Evolutionary conservation across 1,284 basidiomycete genomes (phyloP).

Genomic region (Trametes sp.): DNA sequence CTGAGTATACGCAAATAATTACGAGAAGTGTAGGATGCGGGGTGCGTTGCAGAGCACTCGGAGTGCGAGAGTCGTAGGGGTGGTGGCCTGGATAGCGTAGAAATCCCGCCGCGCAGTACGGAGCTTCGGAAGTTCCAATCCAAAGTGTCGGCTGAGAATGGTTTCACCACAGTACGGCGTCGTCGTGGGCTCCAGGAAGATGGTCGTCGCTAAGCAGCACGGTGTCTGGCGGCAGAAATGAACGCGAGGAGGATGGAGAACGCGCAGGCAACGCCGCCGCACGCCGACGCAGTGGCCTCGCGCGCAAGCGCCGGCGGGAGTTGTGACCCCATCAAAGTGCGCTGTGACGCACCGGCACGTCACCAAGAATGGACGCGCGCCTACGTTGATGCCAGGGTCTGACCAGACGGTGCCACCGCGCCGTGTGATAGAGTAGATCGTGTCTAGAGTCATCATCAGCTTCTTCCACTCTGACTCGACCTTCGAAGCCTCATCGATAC

Average conservation of each 20-base stretch:
- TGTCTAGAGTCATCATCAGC: background rate
- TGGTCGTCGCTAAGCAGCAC: background rate
- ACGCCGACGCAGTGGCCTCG: background rate
- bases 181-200: background rate
- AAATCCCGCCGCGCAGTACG: background rate
- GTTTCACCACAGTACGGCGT: background rate
- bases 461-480: background rate
- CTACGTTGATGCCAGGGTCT: too few species aligned
- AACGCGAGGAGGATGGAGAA: background rate
- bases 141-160: background rate
- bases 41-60: background rate
- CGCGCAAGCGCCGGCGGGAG: background rate
- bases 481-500: background rate
- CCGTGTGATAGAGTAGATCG: background rate
- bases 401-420: background rate
- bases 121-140: constrained; percentile 1
- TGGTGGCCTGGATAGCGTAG: background rate
- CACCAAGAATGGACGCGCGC: background rate
- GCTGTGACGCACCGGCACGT: background rate
- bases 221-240: background rate
- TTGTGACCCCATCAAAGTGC: constrained; percentile 7
- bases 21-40: background rate
- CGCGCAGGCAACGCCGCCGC: background rate
- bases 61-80: background rate
- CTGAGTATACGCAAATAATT: background rate